Base-by-base conservation (phyloP, 257 asterid species). In the Ilex asprella region DNA sequence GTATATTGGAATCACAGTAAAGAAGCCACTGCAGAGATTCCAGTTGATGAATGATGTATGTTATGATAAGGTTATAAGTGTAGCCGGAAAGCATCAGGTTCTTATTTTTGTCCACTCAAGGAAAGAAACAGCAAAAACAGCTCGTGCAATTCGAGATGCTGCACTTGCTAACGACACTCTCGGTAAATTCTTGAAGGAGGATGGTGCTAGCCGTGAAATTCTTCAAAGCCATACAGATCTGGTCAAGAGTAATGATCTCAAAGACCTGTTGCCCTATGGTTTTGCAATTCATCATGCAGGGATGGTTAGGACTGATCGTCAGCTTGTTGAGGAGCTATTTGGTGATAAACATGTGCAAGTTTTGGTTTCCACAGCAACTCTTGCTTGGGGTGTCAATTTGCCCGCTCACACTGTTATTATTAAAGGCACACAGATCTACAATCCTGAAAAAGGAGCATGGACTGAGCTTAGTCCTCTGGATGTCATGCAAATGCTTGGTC, bases 401-500 rank as follows among this genome's bases (percentile, higher is more conserved):
- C 87, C 87, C 59, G 87, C 87, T 51, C 87, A 82, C 67, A 78
- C 84, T 49, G 87, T 82, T 49, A 82, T 82, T 65, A 82, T 82
- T 64, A 82, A 82, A 68, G 87, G 87, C 58, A 82, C 87, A 49
- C 87, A 82, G 59, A 82, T 82, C 53, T 82, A 82, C 69, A 82
- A 76, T 76, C 87, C 87, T 59, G 87, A 82, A 64, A 82, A 82
- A 71, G 87, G 87, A 66, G 84, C 81, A 39, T 82, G 87, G 87
- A 82, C 87, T 31, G 87, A 82, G 72, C 71, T 82, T 29, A 82
- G 87, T 59, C 87, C 87, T 62, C 76, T 82, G 61, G 87, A 82
- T 71, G 87, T 82, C 64, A 82, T 82, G 87, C 87, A 82, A 73
- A 82, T 82, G 87, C 87, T 82, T 78, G 87, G 87, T 65, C 87